phyloP scores from a whole-genome alignment of 495 filamentous ascomycete species.

The Penicillium robsamsonii region DNA sequence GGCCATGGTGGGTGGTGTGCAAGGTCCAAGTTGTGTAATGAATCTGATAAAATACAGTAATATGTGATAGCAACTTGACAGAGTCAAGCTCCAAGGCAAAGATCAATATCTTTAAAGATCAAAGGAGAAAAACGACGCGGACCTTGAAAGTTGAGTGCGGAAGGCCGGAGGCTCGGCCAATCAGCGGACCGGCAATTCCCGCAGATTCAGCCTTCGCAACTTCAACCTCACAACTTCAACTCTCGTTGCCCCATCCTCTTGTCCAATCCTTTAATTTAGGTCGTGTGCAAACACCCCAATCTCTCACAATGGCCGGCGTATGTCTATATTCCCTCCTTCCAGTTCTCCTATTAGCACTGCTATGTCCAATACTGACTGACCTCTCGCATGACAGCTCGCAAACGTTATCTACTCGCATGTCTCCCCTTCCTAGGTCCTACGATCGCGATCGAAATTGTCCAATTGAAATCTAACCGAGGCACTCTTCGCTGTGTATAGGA shows the following conservation, averaged over 20 bases:
- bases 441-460: conserved; percentile 19
- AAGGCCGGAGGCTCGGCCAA: conserved; percentile 39
- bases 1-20: conserved; percentile 21
- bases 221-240: conserved; percentile 30
- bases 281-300: conserved; percentile 24
- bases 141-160: conserved; percentile 16
- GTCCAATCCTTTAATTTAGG: conserved; percentile 13
- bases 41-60: conserved; percentile 1
- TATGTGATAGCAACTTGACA: neutral
- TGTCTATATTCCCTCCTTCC: conserved; percentile 15
- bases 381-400: conserved; percentile 46
- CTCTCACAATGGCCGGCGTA: conserved; percentile 54
- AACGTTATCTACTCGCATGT: conserved; percentile 80
- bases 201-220: conserved; percentile 32
- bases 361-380: conserved; percentile 31
- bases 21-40: neutral
- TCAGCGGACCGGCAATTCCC: conserved; percentile 48
- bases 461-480: conserved; percentile 20
- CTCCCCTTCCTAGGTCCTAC: conserved; percentile 29
- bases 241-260: conserved; percentile 19
- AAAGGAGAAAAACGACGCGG: conserved; percentile 5
- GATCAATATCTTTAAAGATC: conserved; percentile 8
- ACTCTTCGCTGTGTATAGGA: conserved; percentile 50
- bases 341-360: neutral
- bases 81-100: conserved; percentile 6